These are phyloP conservation scores for Claviceps africana DNA, from an alignment of 2,329 filamentous ascomycete genomes.

Conservation along the genomic window DNA sequence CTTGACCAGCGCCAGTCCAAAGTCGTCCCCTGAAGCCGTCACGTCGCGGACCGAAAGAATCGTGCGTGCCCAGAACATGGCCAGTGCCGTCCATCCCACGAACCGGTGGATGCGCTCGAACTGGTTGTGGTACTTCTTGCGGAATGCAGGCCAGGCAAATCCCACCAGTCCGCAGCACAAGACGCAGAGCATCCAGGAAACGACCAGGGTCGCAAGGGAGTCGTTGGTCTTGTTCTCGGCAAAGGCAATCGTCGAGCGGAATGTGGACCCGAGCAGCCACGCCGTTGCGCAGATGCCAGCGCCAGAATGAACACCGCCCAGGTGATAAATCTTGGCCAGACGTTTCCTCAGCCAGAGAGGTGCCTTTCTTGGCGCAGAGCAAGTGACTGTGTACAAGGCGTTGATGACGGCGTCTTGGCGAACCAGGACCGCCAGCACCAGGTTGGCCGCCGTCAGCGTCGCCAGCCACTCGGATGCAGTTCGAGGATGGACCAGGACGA, in stretches of 20 bases:
- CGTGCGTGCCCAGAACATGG: constrained; percentile 50
- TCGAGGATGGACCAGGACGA: constrained; percentile 22
- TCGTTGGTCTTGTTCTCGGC: constrained; percentile 14
- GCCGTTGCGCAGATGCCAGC: constrained; percentile 33
- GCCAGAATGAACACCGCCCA: constrained; percentile 37
- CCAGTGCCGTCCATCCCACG: constrained; percentile 53
- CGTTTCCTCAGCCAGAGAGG: constrained; percentile 34
- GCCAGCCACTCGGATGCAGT: constrained; percentile 23
- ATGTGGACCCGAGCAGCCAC: constrained; percentile 33
- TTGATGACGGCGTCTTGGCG: constrained; percentile 42
- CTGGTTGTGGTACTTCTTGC: constrained; percentile 48
- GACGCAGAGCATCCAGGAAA: constrained; percentile 43
- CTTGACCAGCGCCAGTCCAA: constrained; percentile 23
- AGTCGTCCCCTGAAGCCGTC: constrained; percentile 17
- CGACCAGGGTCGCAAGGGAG: constrained; percentile 28
- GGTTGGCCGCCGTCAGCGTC: constrained; percentile 32
- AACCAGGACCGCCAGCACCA: constrained; percentile 34
- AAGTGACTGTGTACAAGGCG: constrained; percentile 30
- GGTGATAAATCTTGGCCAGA: constrained; percentile 36
- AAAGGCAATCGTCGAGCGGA: constrained; percentile 23
- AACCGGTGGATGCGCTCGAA: constrained; percentile 63
- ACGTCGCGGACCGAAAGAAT: constrained; percentile 38
- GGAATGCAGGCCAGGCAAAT: constrained; percentile 50
- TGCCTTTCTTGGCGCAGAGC: constrained; percentile 29
- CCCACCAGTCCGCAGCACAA: constrained; percentile 46